Conservation (phyloP, 1,139 yeast genomes). For the Zygoascus sp. region DNA sequence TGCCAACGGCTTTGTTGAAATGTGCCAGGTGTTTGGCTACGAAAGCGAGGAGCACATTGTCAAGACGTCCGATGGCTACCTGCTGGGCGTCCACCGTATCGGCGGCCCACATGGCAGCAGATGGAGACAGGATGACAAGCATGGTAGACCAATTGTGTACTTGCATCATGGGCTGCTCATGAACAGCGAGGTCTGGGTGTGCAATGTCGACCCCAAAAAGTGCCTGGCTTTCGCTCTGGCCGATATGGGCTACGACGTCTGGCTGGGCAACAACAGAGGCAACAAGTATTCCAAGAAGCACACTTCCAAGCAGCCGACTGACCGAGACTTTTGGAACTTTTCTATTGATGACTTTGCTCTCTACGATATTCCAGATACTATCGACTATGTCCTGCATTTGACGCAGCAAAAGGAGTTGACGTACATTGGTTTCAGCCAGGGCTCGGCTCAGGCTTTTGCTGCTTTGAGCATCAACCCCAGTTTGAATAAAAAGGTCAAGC, state of each 20-base stretch:
- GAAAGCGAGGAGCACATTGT: constrained; percentile 69
- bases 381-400: constrained; percentile 54
- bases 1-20: constrained; percentile 53
- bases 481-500: constrained; percentile 62
- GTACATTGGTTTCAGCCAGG: constrained; percentile 86
- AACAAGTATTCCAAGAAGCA: constrained; percentile 74
- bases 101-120: constrained; percentile 40
- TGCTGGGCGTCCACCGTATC: constrained; percentile 52
- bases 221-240: constrained; percentile 74
- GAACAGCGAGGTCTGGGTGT: constrained; percentile 88
- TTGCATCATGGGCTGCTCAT: constrained; percentile 88
- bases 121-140: constrained; percentile 31
- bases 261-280: constrained; percentile 88
- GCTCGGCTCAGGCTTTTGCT: constrained; percentile 89
- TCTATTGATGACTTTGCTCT: constrained; percentile 81
- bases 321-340: constrained; percentile 70
- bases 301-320: constrained; percentile 40
- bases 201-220: constrained; percentile 50
- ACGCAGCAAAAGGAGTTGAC: constrained; percentile 45
- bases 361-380: constrained; percentile 73
- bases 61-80: constrained; percentile 51
- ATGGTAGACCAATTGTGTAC: constrained; percentile 53
- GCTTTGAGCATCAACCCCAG: constrained; percentile 65
- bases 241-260: constrained; percentile 83
- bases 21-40: constrained; percentile 60